Evolutionary conservation across 108 stramenopile species (phyloP).

Genomic region (Conticribra guillardii): DNA sequence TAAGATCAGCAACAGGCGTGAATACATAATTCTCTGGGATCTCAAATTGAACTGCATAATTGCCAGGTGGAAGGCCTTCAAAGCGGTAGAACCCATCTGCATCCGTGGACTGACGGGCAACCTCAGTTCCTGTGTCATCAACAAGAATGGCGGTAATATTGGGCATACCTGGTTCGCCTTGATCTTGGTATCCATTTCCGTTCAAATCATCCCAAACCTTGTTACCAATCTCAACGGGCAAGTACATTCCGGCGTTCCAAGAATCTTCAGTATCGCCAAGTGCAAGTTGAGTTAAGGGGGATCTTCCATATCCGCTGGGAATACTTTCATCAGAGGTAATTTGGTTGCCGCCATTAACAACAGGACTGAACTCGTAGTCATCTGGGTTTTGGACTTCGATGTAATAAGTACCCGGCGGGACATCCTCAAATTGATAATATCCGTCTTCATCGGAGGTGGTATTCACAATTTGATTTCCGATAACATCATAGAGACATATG

Average conservation of each 20-base stretch:
- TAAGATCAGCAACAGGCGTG: slow-evolving; percentile 24
- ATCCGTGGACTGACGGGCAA: slow-evolving; percentile 14
- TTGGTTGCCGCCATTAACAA: slow-evolving; percentile 38
- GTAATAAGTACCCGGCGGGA: slow-evolving; percentile 25
- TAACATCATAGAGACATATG: slow-evolving; percentile 20
- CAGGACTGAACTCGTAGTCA: slow-evolving; percentile 33
- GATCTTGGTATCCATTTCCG: slow-evolving; percentile 37
- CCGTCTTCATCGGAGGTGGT: slow-evolving; percentile 30
- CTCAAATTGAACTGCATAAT: slow-evolving; percentile 25
- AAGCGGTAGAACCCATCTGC: slow-evolving; percentile 26
- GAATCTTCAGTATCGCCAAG: slow-evolving; percentile 12
- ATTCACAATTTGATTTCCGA: slow-evolving; percentile 12
- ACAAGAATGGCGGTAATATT: slow-evolving; percentile 18
- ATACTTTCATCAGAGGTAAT: slow-evolving; percentile 18
- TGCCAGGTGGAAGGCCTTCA: slow-evolving; percentile 4
- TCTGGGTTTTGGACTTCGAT: slow-evolving; percentile 26
- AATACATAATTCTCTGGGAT: slow-evolving; percentile 31
- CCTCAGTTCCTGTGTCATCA: slow-evolving; percentile 1
- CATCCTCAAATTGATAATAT: slow-evolving; percentile 14
- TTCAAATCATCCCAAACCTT: slow-evolving; percentile 52
- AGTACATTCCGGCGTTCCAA: slow-evolving; percentile 36
- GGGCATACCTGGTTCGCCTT: slow-evolving; percentile 21
- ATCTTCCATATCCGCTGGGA: slow-evolving; percentile 22
- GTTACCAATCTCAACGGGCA: slow-evolving; percentile 39
- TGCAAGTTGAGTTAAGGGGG: slow-evolving; percentile 14